Evolutionary conservation across 2,329 filamentous ascomycete genomes (phyloP).

Genomic region (Paecilomyces sp.): DNA sequence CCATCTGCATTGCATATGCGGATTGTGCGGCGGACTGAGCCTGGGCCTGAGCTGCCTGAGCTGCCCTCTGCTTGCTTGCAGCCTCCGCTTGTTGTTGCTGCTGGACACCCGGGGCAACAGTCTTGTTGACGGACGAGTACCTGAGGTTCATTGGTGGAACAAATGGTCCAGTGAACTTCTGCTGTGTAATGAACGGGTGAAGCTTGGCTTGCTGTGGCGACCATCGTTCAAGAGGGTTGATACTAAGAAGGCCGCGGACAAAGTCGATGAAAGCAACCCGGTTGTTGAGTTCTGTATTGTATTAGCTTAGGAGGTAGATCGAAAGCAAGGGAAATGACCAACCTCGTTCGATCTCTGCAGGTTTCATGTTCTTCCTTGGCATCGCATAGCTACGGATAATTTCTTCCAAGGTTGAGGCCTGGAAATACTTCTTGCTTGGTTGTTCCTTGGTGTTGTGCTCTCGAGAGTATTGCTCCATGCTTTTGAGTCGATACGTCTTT

Average conservation of each 20-base stretch:
- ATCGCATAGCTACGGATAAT: slow-evolving; percentile 98
- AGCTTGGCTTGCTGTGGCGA: slow-evolving; percentile 95
- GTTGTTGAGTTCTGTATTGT: slow-evolving; percentile 84
- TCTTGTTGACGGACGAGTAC: slow-evolving; percentile 73
- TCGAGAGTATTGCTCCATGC: slow-evolving; percentile 94
- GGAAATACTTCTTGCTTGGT: slow-evolving; percentile 99
- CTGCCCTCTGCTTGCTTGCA: slow-evolving; percentile 80
- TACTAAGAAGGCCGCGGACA: slow-evolving; percentile 82
- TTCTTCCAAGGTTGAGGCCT: slow-evolving; percentile 84
- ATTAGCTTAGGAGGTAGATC: background rate
- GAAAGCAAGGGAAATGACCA: slow-evolving; percentile 21
- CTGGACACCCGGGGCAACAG: slow-evolving; percentile 85
- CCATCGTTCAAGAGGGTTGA: slow-evolving; percentile 95
- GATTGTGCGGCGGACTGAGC: slow-evolving; percentile 61
- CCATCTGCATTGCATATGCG: slow-evolving; percentile 60
- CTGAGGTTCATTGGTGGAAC: slow-evolving; percentile 97
- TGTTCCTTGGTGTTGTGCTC: slow-evolving; percentile 97
- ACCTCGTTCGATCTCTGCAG: slow-evolving; percentile 93
- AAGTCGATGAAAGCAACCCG: slow-evolving; percentile 97
- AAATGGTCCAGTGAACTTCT: slow-evolving; percentile 93
- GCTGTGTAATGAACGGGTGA: slow-evolving; percentile 96
- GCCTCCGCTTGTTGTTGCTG: slow-evolving; percentile 95
- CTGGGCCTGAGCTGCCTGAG: slow-evolving; percentile 46
- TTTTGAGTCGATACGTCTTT: slow-evolving; percentile 85
- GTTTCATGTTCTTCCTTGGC: slow-evolving; percentile 99